A percentile compares a stretch with the other conserved stretches of the same genome.
Evolutionary conservation across 345 rosid species (phyloP).

Genomic region (sweet orange (Citrus sinensis)): DNA sequence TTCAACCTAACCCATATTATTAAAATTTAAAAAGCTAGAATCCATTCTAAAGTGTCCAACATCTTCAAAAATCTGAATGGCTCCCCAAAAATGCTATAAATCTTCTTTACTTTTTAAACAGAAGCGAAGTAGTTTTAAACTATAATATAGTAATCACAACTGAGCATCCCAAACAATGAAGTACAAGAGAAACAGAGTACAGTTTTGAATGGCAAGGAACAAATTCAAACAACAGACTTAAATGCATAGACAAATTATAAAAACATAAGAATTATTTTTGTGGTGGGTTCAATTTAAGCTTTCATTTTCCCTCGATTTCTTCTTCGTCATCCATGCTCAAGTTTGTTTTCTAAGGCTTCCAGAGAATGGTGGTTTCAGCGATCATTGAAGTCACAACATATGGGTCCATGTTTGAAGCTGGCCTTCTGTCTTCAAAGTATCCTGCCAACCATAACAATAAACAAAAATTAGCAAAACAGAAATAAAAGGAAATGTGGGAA

Average conservation of each 20-base stretch:
- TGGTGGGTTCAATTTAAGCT: neutral
- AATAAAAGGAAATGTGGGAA: too few relatives aligned
- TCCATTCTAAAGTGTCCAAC: neutral
- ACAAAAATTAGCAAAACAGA: too few relatives aligned
- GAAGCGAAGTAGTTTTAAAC: neutral
- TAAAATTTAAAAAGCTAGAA: neutral
- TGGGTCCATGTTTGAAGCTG: slow-evolving; percentile 93
- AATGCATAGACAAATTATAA: neutral
- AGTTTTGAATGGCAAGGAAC: neutral
- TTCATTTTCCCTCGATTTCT: neutral
- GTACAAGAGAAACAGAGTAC: neutral
- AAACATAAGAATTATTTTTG: neutral
- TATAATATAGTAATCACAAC: neutral
- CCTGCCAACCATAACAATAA: slow-evolving; percentile 25
- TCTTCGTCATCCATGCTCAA: neutral
- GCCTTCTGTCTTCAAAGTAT: slow-evolving; percentile 87
- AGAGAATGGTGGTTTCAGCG: slow-evolving; percentile 72
- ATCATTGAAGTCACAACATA: slow-evolving; percentile 81
- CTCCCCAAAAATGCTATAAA: neutral
- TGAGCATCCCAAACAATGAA: neutral
- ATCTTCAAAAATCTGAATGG: neutral
- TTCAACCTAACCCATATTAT: too few relatives aligned
- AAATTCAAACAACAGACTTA: neutral
- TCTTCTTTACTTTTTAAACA: neutral
- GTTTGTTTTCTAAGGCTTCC: slow-evolving; percentile 35